These are phyloP conservation scores for Puccinia horiana DNA, from an alignment of 1,284 basidiomycete species.

Conservation along the genomic window DNA sequence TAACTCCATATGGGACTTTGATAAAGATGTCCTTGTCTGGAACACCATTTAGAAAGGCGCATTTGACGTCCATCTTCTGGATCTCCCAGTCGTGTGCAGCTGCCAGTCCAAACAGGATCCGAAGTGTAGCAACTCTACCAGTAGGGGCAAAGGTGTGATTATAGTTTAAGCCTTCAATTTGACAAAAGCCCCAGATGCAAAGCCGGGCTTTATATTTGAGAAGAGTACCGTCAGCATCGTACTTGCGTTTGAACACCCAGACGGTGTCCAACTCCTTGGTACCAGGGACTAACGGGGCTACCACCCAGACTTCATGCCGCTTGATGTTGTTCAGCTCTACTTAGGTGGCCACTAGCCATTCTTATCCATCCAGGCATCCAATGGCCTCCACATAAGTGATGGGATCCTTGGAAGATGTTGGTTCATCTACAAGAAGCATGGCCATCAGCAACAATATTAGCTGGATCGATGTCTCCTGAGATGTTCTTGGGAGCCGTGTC, in stretches of 20 bases:
- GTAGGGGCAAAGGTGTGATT: too few species aligned
- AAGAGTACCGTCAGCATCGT: too few species aligned
- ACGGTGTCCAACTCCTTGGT: too few species aligned
- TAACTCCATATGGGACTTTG: too few species aligned
- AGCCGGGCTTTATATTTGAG: too few species aligned
- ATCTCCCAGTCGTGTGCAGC: background rate
- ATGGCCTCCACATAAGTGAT: background rate
- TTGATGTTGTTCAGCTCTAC: background rate
- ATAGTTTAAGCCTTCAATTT: too few species aligned
- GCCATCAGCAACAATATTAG: background rate
- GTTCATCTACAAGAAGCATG: background rate
- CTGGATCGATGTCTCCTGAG: background rate
- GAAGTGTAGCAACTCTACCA: constrained; percentile 1
- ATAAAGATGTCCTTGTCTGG: too few species aligned
- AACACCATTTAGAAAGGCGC: too few species aligned
- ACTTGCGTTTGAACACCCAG: too few species aligned
- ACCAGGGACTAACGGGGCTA: background rate
- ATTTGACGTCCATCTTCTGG: constrained; percentile 11
- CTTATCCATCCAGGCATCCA: too few species aligned
- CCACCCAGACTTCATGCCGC: background rate
- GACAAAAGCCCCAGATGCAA: too few species aligned
- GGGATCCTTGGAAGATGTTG: background rate
- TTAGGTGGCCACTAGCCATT: background rate
- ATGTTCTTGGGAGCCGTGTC: background rate
- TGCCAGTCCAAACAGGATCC: background rate